Conservation (phyloP, 352 stramenopile species). For the Peronosclerospora sorghi region DNA sequence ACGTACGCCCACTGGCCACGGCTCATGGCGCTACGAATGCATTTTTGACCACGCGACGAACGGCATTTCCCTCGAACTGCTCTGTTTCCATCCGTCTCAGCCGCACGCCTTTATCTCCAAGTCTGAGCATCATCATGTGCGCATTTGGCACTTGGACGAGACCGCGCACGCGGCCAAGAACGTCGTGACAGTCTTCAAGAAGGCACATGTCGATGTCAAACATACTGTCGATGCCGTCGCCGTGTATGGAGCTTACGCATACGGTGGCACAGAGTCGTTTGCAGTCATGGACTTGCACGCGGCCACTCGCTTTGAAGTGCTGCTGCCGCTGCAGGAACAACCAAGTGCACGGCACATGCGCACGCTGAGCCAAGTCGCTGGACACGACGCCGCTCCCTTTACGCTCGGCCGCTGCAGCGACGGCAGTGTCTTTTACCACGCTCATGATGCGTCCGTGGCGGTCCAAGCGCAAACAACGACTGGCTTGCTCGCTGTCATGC, state of each 20-base stretch:
- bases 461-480: conserved; percentile 69
- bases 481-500: conserved; percentile 50
- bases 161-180: conserved; percentile 22
- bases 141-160: conserved; percentile 71
- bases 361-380: conserved; percentile 55
- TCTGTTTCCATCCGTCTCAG: conserved; percentile 49
- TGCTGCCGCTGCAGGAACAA: conserved; percentile 53
- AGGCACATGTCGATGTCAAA: conserved; percentile 65
- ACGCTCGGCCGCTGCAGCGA: conserved; percentile 78
- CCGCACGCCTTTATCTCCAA: conserved; percentile 69
- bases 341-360: conserved; percentile 54
- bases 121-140: conserved; percentile 78
- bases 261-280: conserved; percentile 55
- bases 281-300: conserved; percentile 52
- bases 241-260: conserved; percentile 65
- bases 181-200: conserved; percentile 42
- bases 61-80: conserved; percentile 73
- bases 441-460: conserved; percentile 61
- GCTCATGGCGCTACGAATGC: conserved; percentile 67
- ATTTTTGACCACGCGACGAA: conserved; percentile 83
- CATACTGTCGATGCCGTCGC: conserved; percentile 50
- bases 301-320: conserved; percentile 51
- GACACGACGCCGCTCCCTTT: conserved; percentile 45
- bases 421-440: conserved; percentile 71
- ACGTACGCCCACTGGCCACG: conserved; percentile 3